Evolutionary conservation across 2,329 filamentous ascomycete genomes (phyloP).

Genomic region (Trichoderma cornu-damae): DNA sequence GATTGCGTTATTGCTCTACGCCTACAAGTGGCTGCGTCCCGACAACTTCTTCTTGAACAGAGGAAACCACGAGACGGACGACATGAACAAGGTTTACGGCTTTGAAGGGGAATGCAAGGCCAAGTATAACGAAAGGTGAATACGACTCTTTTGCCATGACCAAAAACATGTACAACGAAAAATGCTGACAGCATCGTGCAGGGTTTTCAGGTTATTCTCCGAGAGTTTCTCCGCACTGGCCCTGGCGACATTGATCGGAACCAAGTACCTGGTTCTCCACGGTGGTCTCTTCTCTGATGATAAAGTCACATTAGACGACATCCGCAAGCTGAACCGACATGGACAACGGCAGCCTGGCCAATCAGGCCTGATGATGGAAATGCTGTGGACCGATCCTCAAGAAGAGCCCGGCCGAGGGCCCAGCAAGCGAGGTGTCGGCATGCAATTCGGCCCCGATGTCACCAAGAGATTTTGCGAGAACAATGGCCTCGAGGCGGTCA

Average conservation of each 20-base stretch:
- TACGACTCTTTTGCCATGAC: neutral
- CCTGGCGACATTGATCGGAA: conserved; percentile 83
- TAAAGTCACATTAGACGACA: conserved; percentile 84
- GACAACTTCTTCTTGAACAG: conserved; percentile 90
- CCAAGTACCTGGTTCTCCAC: conserved; percentile 87
- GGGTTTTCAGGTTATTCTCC: conserved; percentile 94
- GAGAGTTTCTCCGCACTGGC: conserved; percentile 95
- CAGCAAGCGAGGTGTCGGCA: conserved; percentile 91
- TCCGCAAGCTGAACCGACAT: conserved; percentile 86
- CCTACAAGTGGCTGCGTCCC: conserved; percentile 93
- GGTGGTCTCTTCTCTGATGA: conserved; percentile 96
- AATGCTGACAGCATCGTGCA: conserved; percentile 26
- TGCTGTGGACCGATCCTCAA: conserved; percentile 99
- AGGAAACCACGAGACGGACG: conserved; percentile 97
- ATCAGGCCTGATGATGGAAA: conserved; percentile 98
- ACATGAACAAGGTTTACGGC: conserved; percentile 98
- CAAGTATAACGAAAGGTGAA: conserved; percentile 83
- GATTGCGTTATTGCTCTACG: conserved; percentile 86
- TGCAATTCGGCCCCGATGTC: conserved; percentile 95
- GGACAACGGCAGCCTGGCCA: conserved; percentile 90
- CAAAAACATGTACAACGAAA: neutral
- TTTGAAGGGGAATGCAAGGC: conserved; percentile 98
- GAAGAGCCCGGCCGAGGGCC: conserved; percentile 78
- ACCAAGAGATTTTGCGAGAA: conserved; percentile 96
- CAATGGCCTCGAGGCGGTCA: conserved; percentile 90